A percentile compares a stretch with the other conserved stretches of the same genome.
These are phyloP conservation scores for Pistacia atlantica DNA, from an alignment of 345 rosid genomes.

Conservation along the genomic window DNA sequence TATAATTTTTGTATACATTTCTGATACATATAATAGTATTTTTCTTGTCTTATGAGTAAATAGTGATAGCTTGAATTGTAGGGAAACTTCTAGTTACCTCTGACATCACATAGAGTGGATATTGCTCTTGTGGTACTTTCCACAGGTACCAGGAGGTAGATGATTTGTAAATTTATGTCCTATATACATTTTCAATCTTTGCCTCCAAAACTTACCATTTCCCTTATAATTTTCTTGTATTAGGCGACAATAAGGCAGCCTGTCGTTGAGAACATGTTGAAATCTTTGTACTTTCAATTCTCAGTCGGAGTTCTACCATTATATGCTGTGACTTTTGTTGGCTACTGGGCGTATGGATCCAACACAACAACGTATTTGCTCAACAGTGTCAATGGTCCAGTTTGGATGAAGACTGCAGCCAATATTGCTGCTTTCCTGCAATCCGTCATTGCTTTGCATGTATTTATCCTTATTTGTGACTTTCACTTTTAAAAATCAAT, in stretches of 20 bases:
- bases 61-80: background rate
- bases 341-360: conserved; percentile 98
- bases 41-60: background rate
- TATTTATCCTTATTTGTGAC: conserved; percentile 28
- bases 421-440: conserved; percentile 82
- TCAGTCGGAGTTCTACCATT: conserved; percentile 69
- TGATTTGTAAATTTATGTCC: background rate
- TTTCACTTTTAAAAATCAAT: background rate
- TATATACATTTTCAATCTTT: background rate
- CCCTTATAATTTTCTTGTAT: conserved; percentile 10
- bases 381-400: conserved; percentile 68
- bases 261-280: conserved; percentile 78
- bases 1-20: background rate
- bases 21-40: too few relatives aligned
- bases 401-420: conserved; percentile 80
- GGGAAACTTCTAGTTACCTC: background rate
- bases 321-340: conserved; percentile 68
- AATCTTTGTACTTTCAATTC: conserved; percentile 86
- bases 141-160: background rate
- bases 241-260: conserved; percentile 89
- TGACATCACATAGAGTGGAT: background rate
- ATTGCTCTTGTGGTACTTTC: background rate
- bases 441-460: conserved; percentile 82
- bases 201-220: background rate
- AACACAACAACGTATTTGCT: conserved; percentile 71